phyloP scores from a whole-genome alignment of 208 protist species.

The Acanthamoeba castellanii region DNA sequence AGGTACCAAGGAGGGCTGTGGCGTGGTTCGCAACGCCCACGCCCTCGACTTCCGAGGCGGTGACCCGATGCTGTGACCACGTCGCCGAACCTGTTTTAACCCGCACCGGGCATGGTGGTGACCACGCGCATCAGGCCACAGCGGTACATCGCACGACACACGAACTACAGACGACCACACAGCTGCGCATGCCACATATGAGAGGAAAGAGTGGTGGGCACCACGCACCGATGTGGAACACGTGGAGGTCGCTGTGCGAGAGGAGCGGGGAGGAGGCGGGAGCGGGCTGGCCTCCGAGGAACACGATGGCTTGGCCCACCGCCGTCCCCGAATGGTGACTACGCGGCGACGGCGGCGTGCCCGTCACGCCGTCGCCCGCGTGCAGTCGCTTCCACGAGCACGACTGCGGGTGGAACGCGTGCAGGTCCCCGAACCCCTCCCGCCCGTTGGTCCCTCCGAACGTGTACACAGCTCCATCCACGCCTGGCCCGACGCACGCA shows the following conservation, averaged over 20 bases:
- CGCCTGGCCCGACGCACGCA: no score
- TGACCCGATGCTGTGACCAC: background rate
- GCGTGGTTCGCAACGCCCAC: conserved; percentile 1
- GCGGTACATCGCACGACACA: no score
- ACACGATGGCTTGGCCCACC: background rate
- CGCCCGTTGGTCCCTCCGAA: conserved; percentile 28
- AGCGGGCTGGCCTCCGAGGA: background rate
- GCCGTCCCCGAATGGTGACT: conserved; percentile 14
- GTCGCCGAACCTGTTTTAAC: background rate
- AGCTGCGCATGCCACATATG: no score
- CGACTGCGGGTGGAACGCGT: background rate
- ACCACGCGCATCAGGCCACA: no score
- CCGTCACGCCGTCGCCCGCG: background rate
- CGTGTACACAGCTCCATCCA: background rate
- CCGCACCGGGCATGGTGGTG: no score
- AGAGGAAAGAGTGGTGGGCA: no score
- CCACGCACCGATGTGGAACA: background rate
- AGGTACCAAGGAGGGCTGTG: background rate
- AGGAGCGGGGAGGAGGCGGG: background rate
- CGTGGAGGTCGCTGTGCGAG: background rate
- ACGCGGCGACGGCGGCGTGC: background rate
- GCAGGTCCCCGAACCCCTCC: background rate
- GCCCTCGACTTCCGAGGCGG: background rate
- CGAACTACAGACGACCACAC: no score
- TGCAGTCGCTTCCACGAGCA: background rate